Conservation (phyloP, 306 rosid genomes). For the Inga leiocalycina region DNA sequence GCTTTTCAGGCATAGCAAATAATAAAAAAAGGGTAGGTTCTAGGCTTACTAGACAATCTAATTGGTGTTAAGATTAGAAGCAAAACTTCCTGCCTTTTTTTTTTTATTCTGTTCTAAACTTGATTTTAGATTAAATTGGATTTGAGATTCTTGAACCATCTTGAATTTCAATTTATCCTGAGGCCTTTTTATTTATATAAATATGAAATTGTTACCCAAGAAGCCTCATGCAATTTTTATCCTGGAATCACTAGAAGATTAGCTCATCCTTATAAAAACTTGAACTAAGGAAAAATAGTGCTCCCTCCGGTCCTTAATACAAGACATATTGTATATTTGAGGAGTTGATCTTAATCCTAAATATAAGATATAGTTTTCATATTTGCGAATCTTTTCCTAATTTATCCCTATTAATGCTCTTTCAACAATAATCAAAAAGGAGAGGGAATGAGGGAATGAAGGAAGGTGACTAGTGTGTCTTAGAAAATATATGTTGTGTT, state of each 20-base stretch:
- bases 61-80: background rate
- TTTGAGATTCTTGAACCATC: background rate
- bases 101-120: background rate
- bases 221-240: background rate
- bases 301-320: too few relatives aligned
- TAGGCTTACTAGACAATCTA: background rate
- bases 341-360: too few relatives aligned
- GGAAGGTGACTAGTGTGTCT: too few relatives aligned
- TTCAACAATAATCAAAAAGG: too few relatives aligned
- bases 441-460: too few relatives aligned
- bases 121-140: background rate
- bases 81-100: background rate
- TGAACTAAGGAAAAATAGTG: background rate
- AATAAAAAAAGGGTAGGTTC: background rate
- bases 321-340: too few relatives aligned
- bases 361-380: too few relatives aligned
- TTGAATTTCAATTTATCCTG: background rate
- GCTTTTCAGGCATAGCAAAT: constrained; percentile 9
- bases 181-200: background rate
- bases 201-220: background rate
- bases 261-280: background rate
- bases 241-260: background rate
- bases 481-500: too few relatives aligned
- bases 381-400: too few relatives aligned
- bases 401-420: too few relatives aligned